phyloP scores from a whole-genome alignment of 371 early-diverging fungal species.

The Phascolomyces articulosus region DNA sequence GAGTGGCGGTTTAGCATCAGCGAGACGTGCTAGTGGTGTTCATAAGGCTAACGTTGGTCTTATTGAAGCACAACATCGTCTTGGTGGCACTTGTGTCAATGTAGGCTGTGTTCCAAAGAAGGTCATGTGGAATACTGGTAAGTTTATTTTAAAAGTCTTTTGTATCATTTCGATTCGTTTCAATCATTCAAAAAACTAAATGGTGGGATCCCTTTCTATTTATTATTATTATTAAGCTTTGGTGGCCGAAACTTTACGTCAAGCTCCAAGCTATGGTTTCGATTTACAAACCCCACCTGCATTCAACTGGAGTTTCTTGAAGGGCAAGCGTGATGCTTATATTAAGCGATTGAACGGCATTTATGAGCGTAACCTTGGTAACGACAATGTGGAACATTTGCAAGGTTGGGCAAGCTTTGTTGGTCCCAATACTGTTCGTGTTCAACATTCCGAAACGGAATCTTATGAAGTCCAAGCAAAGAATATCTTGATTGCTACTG shows the following conservation, averaged over 20 bases:
- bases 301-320: constrained; percentile 79
- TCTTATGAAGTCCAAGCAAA: constrained; percentile 65
- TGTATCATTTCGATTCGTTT: too few species aligned
- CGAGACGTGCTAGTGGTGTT: constrained; percentile 86
- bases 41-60: constrained; percentile 91
- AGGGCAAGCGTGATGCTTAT: constrained; percentile 94
- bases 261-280: constrained; percentile 92
- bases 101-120: constrained; percentile 99
- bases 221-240: constrained; percentile 73
- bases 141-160: neutral
- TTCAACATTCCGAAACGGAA: constrained; percentile 50
- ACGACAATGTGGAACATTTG: constrained; percentile 85
- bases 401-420: constrained; percentile 88
- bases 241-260: constrained; percentile 84
- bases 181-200: too few species aligned
- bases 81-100: constrained; percentile 96
- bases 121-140: constrained; percentile 94
- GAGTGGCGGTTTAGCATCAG: constrained; percentile 88
- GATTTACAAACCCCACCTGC: constrained; percentile 40
- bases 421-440: constrained; percentile 72
- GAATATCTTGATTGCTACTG: constrained; percentile 91
- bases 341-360: constrained; percentile 95
- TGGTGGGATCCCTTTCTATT: too few species aligned
- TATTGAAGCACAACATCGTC: constrained; percentile 80
- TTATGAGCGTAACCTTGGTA: constrained; percentile 88